Conservation (phyloP, 352 stramenopile species). For the Globisporangium yorkense region DNA sequence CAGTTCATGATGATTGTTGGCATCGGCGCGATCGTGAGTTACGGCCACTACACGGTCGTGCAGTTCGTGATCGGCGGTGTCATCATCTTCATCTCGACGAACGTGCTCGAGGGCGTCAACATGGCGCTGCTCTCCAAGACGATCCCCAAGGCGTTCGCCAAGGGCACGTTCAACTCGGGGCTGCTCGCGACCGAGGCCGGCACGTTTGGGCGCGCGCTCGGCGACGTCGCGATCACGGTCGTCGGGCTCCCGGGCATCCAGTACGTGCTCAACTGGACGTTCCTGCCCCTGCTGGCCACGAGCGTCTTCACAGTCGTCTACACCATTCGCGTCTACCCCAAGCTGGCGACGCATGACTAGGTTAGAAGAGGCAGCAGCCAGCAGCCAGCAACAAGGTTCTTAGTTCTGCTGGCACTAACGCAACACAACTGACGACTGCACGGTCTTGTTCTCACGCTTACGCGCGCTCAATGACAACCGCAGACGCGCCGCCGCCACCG, state of each 20-base stretch:
- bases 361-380: too few relatives aligned
- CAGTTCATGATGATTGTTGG: constrained; percentile 87
- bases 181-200: constrained; percentile 91
- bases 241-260: constrained; percentile 74
- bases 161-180: constrained; percentile 93
- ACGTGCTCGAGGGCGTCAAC: constrained; percentile 92
- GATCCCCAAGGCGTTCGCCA: constrained; percentile 89
- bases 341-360: constrained; percentile 57
- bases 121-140: constrained; percentile 92
- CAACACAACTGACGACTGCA: neutral
- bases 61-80: constrained; percentile 88
- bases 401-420: neutral
- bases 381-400: neutral
- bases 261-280: constrained; percentile 84
- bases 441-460: neutral
- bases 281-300: constrained; percentile 54
- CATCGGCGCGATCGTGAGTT: constrained; percentile 85
- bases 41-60: constrained; percentile 72
- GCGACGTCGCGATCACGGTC: constrained; percentile 82
- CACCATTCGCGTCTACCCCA: constrained; percentile 63
- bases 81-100: constrained; percentile 91
- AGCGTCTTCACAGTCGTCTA: constrained; percentile 58
- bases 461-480: constrained; percentile 90
- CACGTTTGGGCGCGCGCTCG: constrained; percentile 85
- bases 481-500: constrained; percentile 93